These are phyloP conservation scores for Solanum sitiens DNA, from an alignment of 257 asterid genomes.

Conservation along the genomic window DNA sequence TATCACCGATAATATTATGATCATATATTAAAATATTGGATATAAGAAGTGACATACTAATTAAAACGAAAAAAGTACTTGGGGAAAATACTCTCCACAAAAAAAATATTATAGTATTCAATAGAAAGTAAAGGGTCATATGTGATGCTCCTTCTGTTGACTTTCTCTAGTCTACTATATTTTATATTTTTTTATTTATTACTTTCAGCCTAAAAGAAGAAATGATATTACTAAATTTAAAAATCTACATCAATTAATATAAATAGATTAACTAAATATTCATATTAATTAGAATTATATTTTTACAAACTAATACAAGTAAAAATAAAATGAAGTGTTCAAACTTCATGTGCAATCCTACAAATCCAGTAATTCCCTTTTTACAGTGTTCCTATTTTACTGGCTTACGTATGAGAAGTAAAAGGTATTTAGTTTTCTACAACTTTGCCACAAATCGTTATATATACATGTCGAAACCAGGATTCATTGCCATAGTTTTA, in stretches of 20 bases:
- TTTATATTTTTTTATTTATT: too few relatives aligned
- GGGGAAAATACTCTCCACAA: background rate
- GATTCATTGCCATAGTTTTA: background rate
- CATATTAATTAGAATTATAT: too few relatives aligned
- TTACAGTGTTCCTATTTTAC: background rate
- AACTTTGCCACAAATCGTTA: background rate
- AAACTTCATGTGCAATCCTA: background rate
- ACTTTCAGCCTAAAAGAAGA: background rate
- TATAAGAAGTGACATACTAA: background rate
- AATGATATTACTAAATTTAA: too few relatives aligned
- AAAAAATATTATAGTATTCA: background rate
- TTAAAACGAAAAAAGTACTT: background rate
- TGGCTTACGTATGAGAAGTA: background rate
- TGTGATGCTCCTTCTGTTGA: background rate
- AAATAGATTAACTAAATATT: too few relatives aligned
- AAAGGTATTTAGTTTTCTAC: background rate
- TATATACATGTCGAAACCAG: background rate
- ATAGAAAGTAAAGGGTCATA: background rate
- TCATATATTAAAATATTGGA: background rate
- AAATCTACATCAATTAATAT: too few relatives aligned
- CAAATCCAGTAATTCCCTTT: background rate
- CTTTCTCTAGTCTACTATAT: background rate
- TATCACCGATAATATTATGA: background rate
- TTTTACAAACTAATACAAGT: too few relatives aligned
- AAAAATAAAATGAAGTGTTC: background rate